Percentiles rank a stretch among this genome's conserved stretches.
These are phyloP conservation scores for Taphrina pruni DNA, from an alignment of 1,139 yeast genomes.

Conservation along the genomic window DNA sequence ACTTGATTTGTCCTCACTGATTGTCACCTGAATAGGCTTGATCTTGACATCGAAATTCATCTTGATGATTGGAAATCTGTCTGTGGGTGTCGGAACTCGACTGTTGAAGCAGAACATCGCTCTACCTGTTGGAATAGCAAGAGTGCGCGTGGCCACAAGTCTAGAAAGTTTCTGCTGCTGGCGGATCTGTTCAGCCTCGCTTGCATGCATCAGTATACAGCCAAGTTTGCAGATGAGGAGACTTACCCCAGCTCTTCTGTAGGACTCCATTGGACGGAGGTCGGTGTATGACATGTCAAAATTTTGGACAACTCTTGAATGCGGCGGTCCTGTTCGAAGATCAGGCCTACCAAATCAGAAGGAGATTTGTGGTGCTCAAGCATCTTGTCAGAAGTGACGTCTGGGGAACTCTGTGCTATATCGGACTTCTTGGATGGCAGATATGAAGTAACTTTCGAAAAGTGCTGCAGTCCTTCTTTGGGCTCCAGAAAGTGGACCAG, in stretches of 20 bases:
- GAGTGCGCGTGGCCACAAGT: slow-evolving; percentile 70
- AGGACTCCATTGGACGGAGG: slow-evolving; percentile 26
- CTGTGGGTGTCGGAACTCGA: slow-evolving; percentile 79
- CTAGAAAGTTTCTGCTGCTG: slow-evolving; percentile 70
- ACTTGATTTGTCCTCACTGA: slow-evolving; percentile 64
- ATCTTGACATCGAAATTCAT: slow-evolving; percentile 72
- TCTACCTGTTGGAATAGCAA: slow-evolving; percentile 78
- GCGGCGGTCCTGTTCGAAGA: slow-evolving; percentile 79
- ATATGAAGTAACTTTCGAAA: neutral
- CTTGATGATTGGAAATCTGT: slow-evolving; percentile 78
- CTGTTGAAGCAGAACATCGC: slow-evolving; percentile 75
- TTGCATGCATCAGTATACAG: slow-evolving; percentile 42
- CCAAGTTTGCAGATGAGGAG: neutral
- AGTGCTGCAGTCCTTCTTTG: neutral
- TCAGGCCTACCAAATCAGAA: slow-evolving; percentile 50
- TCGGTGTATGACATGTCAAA: slow-evolving; percentile 68
- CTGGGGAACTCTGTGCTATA: neutral
- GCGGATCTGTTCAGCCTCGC: slow-evolving; percentile 65
- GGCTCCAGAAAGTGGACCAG: slow-evolving; percentile 52
- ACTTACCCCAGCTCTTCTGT: slow-evolving; percentile 53
- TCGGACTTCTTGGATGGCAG: neutral
- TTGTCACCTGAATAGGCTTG: slow-evolving; percentile 69
- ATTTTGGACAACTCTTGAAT: slow-evolving; percentile 76
- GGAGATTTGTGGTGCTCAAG: neutral
- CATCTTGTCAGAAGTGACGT: neutral